These are phyloP conservation scores for Poronia punctata DNA, from an alignment of 495 filamentous ascomycete genomes.

Conservation along the genomic window DNA sequence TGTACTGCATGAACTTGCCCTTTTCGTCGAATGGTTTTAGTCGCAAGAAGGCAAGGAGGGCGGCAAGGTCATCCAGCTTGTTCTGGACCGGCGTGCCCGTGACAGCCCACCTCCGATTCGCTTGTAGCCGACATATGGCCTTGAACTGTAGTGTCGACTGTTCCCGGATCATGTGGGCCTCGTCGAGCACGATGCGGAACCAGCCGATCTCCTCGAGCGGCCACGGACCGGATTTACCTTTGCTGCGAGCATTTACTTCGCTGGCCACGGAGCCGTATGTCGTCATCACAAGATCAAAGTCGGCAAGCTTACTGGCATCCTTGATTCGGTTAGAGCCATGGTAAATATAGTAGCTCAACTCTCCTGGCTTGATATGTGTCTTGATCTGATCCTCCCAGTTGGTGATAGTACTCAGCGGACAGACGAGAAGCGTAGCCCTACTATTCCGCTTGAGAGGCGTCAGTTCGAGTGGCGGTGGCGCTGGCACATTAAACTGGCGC, in stretches of 20 bases:
- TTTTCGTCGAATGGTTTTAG: slow-evolving; percentile 81
- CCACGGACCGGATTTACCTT: slow-evolving; percentile 50
- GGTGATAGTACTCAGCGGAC: slow-evolving; percentile 76
- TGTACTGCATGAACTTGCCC: slow-evolving; percentile 64
- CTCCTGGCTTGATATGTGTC: slow-evolving; percentile 59
- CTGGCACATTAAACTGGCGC: slow-evolving; percentile 30
- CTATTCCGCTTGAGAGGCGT: slow-evolving; percentile 56
- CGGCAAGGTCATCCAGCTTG: slow-evolving; percentile 80
- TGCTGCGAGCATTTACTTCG: slow-evolving; percentile 57
- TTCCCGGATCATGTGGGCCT: slow-evolving; percentile 90
- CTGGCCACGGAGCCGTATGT: slow-evolving; percentile 84
- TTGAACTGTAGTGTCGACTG: slow-evolving; percentile 72
- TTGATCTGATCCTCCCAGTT: slow-evolving; percentile 92
- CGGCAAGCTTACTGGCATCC: slow-evolving; percentile 57
- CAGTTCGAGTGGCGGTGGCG: slow-evolving; percentile 26
- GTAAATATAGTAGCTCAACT: slow-evolving; percentile 67
- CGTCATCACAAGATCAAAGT: slow-evolving; percentile 80
- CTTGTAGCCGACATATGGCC: slow-evolving; percentile 73
- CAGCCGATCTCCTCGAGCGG: slow-evolving; percentile 74
- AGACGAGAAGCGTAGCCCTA: slow-evolving; percentile 81
- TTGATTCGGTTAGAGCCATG: slow-evolving; percentile 71
- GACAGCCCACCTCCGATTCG: slow-evolving; percentile 86
- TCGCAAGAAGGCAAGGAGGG: slow-evolving; percentile 84
- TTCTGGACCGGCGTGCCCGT: slow-evolving; percentile 92
- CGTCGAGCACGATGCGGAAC: slow-evolving; percentile 94